Base-by-base conservation (phyloP, 768 basidiomycete species). In the Agrocybe chaxingu region DNA sequence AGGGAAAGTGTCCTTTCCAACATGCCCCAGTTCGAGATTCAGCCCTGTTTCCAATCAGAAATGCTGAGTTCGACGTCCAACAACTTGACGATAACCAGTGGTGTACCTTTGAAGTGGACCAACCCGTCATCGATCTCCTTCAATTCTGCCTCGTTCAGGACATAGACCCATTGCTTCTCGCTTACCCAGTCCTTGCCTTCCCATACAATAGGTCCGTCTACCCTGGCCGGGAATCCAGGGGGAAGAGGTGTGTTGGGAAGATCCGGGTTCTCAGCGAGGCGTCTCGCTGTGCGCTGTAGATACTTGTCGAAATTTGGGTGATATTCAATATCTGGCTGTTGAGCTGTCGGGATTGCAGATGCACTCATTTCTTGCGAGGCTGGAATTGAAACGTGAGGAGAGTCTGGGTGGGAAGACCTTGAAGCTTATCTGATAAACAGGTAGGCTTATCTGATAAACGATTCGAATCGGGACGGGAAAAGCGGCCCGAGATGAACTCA, bases 121-220 rank as follows among this genome's bases (percentile, higher is more conserved):
- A 77, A 50, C 11, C 66, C 75, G 43, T 62, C 53, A 19, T 73
- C 64, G 51, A 77, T 72, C 52, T 77, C 74, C 41, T 66, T 51
- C 37, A 74, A 59, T 32, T 77, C 65, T 0, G 37, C 51, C 4
- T 57, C 52, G 41, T 54, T 69, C 31, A 77, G 65, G 12, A 65
- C 56, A 52, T 72, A 71, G 6, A 75, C 72, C 75, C 75, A 77
- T 53, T 75, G 70, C 16, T 67, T 62, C 51, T 75, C 73, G 44
- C 57, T 60, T 38, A 57, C 67, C 70, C 72, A 77, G 54, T 74
- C 72, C 19, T 64, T 69, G 13, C 73, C 74, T 44, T 74, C 68
- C 75, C 75, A 77, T n/a, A 75, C 73, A 34, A 71, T 69, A 2
- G 73, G 75, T 0, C 71, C 69, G 16, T 64, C 57, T 3, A 73